Evolutionary conservation across 2,329 filamentous ascomycete genomes (phyloP).

Genomic region (Onygenales sp.): DNA sequence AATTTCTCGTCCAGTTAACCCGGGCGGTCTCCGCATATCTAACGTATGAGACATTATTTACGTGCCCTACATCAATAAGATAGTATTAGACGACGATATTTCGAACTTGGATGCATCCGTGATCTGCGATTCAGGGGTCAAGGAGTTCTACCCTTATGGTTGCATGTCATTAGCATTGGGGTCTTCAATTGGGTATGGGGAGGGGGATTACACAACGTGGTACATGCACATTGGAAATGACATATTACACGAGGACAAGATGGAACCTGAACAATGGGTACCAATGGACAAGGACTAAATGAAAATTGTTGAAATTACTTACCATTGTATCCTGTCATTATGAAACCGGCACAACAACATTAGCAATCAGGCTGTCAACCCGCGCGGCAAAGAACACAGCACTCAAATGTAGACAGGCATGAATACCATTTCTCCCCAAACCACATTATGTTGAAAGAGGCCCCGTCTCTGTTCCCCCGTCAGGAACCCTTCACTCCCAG

Average conservation of each 20-base stretch:
- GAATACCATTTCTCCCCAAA: slow-evolving; percentile 78
- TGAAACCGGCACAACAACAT: slow-evolving; percentile 9
- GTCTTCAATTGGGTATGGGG: background rate
- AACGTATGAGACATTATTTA: slow-evolving; percentile 80
- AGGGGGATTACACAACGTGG: background rate
- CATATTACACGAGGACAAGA: background rate
- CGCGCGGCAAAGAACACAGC: background rate
- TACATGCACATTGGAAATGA: background rate
- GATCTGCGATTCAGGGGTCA: background rate
- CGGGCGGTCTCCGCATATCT: slow-evolving; percentile 74
- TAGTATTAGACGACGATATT: slow-evolving; percentile 10
- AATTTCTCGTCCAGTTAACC: slow-evolving; percentile 67
- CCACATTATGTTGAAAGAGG: slow-evolving; percentile 57
- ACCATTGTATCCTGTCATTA: slow-evolving; percentile 37
- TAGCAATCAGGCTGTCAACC: slow-evolving; percentile 8
- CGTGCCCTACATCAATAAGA: slow-evolving; percentile 48
- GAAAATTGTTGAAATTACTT: slow-evolving; percentile 13
- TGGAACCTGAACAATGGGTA: background rate
- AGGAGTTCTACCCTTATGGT: slow-evolving; percentile 4
- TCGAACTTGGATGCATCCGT: background rate
- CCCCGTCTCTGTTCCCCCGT: slow-evolving; percentile 53
- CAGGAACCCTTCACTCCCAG: slow-evolving; percentile 67
- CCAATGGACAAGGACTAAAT: background rate
- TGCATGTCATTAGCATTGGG: background rate
- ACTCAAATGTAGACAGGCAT: background rate